These are phyloP conservation scores for Clitopilus passeckerianus DNA, from an alignment of 768 basidiomycete species.

Conservation along the genomic window DNA sequence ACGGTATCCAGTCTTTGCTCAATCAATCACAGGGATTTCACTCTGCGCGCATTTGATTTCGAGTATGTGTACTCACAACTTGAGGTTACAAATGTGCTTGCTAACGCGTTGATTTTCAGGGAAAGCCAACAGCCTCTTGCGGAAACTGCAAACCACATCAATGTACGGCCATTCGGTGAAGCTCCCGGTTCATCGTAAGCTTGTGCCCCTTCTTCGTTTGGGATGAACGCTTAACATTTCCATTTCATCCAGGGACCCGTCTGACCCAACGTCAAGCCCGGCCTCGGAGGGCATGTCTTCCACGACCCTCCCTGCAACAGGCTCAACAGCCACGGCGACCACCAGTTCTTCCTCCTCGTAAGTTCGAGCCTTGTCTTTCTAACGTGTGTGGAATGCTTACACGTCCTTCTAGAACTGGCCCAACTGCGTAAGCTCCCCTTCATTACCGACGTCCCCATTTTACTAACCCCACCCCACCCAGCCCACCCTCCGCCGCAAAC, in stretches of 20 bases:
- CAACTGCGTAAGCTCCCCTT: not conserved
- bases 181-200: not conserved
- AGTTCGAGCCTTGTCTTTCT: not conserved
- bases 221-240: not conserved
- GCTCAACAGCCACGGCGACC: not conserved
- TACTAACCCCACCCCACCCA: not conserved
- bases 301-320: not conserved
- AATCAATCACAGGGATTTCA: not conserved
- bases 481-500: not conserved
- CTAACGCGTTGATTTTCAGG: not conserved
- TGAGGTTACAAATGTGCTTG: not conserved
- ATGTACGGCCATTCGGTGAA: not conserved
- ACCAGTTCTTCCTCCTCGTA: not conserved
- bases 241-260: not conserved
- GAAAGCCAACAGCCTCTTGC: not conserved
- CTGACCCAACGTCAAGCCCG: not conserved
- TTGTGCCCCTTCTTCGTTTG: not conserved
- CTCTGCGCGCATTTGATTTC: not conserved
- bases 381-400: not conserved
- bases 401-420: not conserved
- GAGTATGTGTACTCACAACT: not conserved
- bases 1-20: not conserved
- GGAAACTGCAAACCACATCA: not conserved
- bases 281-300: not conserved
- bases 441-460: not conserved